These are phyloP conservation scores for Salix exigua DNA, from an alignment of 345 rosid genomes.

Conservation along the genomic window DNA sequence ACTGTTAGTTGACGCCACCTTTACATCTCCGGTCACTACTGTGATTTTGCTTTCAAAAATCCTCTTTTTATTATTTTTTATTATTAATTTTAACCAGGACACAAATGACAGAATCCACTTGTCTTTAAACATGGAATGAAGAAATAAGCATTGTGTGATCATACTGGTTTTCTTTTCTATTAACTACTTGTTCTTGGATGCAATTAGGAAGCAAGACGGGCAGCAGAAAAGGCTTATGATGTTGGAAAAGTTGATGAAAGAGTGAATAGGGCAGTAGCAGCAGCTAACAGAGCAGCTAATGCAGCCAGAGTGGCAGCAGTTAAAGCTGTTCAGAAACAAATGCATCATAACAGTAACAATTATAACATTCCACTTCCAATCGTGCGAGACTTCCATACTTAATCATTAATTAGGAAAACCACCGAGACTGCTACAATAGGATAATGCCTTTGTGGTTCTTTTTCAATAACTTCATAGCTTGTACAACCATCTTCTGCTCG, in stretches of 20 bases:
- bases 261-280: constrained; percentile 77
- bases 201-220: constrained; percentile 77
- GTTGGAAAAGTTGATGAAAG: constrained; percentile 89
- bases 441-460: constrained; percentile 10
- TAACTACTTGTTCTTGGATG: constrained; percentile 5
- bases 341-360: constrained; percentile 38
- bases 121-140: not conserved
- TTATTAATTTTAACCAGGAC: not conserved
- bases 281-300: constrained; percentile 88
- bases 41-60: not conserved
- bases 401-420: constrained; percentile 4
- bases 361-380: constrained; percentile 52
- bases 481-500: constrained; percentile 9
- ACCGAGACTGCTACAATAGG: constrained; percentile 6
- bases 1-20: not conserved
- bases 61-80: not conserved
- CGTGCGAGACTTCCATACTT: constrained; percentile 28
- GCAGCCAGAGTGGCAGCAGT: constrained; percentile 85
- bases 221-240: constrained; percentile 78
- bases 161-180: not conserved
- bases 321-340: constrained; percentile 80
- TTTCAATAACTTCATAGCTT: constrained; percentile 3
- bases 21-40: not conserved
- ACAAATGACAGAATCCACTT: not conserved
- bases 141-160: not conserved